These are phyloP conservation scores for Colletotrichum ledebouriae DNA, from an alignment of 2,329 filamentous ascomycete species.

Conservation along the genomic window DNA sequence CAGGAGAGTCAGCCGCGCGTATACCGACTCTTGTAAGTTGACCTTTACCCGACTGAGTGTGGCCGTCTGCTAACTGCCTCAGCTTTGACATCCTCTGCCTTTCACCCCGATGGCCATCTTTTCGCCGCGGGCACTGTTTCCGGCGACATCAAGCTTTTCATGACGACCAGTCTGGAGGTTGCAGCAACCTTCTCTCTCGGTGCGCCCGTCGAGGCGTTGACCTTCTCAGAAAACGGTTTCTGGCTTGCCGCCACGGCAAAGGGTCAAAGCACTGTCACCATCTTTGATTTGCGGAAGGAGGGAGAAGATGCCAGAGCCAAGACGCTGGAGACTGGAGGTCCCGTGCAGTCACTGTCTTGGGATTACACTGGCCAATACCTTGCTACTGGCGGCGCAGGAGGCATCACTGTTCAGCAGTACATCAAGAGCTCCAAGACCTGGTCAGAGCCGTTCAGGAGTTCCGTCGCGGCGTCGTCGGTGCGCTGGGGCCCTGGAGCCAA, in stretches of 20 bases:
- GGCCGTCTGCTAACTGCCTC: constrained; percentile 47
- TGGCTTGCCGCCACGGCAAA: constrained; percentile 90
- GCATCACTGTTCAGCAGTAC: constrained; percentile 91
- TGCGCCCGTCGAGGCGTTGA: constrained; percentile 79
- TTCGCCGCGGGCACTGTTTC: constrained; percentile 85
- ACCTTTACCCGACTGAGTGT: not conserved
- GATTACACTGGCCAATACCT: constrained; percentile 97
- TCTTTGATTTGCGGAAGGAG: constrained; percentile 95
- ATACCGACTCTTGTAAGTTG: constrained; percentile 70
- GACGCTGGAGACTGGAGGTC: constrained; percentile 85
- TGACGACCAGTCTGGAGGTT: constrained; percentile 82
- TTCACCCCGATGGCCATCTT: constrained; percentile 97
- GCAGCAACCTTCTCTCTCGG: constrained; percentile 80
- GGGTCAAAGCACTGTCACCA: constrained; percentile 81
- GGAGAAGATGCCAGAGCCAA: constrained; percentile 85
- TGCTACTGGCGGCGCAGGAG: constrained; percentile 82
- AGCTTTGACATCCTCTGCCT: constrained; percentile 83
- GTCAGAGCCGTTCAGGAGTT: constrained; percentile 86
- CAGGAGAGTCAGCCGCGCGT: constrained; percentile 81
- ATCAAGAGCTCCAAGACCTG: constrained; percentile 88
- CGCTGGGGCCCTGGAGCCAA: constrained; percentile 83
- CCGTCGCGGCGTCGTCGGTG: constrained; percentile 78
- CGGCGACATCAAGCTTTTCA: constrained; percentile 89
- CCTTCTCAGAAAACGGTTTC: constrained; percentile 96
- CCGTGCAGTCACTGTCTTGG: constrained; percentile 84